Base-by-base conservation (phyloP, 345 rosid species). In the Populus simonii region DNA sequence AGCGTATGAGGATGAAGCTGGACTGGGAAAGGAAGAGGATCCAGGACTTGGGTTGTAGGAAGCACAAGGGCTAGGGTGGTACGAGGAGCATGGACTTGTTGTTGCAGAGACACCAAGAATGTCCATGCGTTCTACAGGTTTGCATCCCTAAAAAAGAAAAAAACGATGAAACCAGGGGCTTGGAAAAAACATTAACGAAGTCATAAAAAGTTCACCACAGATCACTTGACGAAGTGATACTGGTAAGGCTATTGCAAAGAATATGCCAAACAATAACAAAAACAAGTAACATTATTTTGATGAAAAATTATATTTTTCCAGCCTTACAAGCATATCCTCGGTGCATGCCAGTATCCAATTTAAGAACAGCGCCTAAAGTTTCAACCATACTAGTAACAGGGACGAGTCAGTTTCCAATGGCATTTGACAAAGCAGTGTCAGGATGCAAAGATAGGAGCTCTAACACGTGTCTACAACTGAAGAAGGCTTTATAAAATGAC, bases 1-100 rank as follows among this genome's bases (percentile, higher is more conserved):
- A 70, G 89, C 84, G 77, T 86, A 89, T 1, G 89, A 87, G 47
- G 97, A 92, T 23, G 98, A 92, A 75, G 86, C 83, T 25, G 97
- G 97, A 53, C 99, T 95, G 23, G 94, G 92, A 78, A 95, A 91
- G 33, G 99, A 93, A 29, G 99, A 95, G 66, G 92, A 85, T 20
- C 74, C 87, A 16, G 99, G 97, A 78, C 98, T 94, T 16, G 92
- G 96, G 75, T 92, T 91, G 82, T 92, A 92, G 29, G 98, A 91
- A 13, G 94, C 91, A 72, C 89, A 81, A 6, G 94, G 92, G 69
- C 94, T 93, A 20, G 91, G 97, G 74, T 90, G 89, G 89, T 90
- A 91, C 5, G 99, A 95, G 27, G 97, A 89, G 79, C 93, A 90
- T 0, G 94, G 97, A 62, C 97, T 94, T 45, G 86, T 91, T 6